These are phyloP conservation scores for Fusarium annulatum DNA, from an alignment of 2,329 filamentous ascomycete genomes.

Conservation along the genomic window DNA sequence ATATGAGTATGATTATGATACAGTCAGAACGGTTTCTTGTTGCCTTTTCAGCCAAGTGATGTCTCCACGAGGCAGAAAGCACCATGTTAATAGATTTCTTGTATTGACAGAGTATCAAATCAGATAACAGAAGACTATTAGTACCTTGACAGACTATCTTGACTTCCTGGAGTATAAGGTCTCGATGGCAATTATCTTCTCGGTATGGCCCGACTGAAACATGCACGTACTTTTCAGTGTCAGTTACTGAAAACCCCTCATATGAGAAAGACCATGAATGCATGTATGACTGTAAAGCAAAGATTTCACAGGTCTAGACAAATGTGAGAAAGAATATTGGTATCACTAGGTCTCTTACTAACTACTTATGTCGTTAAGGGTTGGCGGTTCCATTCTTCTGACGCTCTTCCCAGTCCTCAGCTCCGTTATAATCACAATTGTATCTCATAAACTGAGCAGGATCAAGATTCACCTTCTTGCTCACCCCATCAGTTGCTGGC, in stretches of 20 bases:
- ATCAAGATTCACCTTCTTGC: conserved; percentile 32
- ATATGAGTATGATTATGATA: not conserved
- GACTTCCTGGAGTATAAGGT: too few species aligned
- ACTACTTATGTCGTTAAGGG: not conserved
- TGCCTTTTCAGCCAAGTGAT: not conserved
- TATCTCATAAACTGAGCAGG: conserved; percentile 39
- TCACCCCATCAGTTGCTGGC: conserved; percentile 28
- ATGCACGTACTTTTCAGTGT: not conserved
- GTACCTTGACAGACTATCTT: too few species aligned
- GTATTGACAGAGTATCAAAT: too few species aligned
- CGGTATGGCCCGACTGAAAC: not conserved
- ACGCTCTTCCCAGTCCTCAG: conserved; percentile 34
- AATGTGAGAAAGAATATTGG: not conserved
- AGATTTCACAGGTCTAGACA: not conserved
- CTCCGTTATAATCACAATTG: conserved; percentile 38
- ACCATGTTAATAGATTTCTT: too few species aligned
- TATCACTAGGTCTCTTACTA: not conserved
- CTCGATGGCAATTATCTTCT: not conserved
- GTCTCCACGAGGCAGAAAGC: not conserved
- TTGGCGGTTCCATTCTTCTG: conserved; percentile 14
- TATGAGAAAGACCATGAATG: too few species aligned
- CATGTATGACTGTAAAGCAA: rapidly evolving
- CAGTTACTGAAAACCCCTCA: rapidly evolving
- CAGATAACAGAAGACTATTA: rapidly evolving
- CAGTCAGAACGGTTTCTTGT: too few species aligned